Evolutionary conservation across 2,329 filamentous ascomycete genomes (phyloP).

Genomic region (Botrytis fabae): DNA sequence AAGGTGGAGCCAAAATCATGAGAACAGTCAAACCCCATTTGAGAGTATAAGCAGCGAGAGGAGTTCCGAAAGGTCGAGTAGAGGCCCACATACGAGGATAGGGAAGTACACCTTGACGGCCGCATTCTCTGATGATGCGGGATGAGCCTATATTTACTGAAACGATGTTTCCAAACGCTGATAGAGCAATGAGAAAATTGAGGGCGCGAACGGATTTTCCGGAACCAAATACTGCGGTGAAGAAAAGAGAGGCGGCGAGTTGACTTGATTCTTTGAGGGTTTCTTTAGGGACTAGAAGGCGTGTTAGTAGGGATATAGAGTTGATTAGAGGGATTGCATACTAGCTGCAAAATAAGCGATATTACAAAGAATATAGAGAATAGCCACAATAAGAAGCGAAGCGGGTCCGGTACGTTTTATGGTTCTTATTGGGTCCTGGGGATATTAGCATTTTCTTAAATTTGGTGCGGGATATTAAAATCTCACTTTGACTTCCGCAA

Average conservation of each 20-base stretch:
- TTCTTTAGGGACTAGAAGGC: slow-evolving; percentile 49
- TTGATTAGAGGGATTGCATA: slow-evolving; percentile 19
- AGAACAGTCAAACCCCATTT: slow-evolving; percentile 59
- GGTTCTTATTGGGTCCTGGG: slow-evolving; percentile 55
- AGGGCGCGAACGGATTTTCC: slow-evolving; percentile 48
- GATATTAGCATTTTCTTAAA: background rate
- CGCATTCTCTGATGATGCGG: slow-evolving; percentile 60
- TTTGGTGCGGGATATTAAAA: background rate
- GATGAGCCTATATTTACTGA: slow-evolving; percentile 54
- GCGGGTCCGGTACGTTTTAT: slow-evolving; percentile 52
- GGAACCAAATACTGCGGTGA: slow-evolving; percentile 54
- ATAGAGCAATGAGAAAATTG: slow-evolving; percentile 49
- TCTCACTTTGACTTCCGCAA: slow-evolving; percentile 57
- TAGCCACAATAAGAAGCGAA: slow-evolving; percentile 52
- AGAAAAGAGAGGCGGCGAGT: slow-evolving; percentile 45
- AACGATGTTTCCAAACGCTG: slow-evolving; percentile 51
- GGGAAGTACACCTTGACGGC: slow-evolving; percentile 28
- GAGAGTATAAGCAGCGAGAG: slow-evolving; percentile 57
- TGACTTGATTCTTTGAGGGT: slow-evolving; percentile 55
- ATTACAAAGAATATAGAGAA: slow-evolving; percentile 60
- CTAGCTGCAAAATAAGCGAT: slow-evolving; percentile 60
- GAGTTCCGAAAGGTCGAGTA: slow-evolving; percentile 63
- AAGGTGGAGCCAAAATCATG: slow-evolving; percentile 61
- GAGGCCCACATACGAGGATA: slow-evolving; percentile 52
- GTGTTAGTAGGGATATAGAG: background rate